phyloP scores from a whole-genome alignment of 495 filamentous ascomycete genomes.

The Geopyxis carbonaria region DNA sequence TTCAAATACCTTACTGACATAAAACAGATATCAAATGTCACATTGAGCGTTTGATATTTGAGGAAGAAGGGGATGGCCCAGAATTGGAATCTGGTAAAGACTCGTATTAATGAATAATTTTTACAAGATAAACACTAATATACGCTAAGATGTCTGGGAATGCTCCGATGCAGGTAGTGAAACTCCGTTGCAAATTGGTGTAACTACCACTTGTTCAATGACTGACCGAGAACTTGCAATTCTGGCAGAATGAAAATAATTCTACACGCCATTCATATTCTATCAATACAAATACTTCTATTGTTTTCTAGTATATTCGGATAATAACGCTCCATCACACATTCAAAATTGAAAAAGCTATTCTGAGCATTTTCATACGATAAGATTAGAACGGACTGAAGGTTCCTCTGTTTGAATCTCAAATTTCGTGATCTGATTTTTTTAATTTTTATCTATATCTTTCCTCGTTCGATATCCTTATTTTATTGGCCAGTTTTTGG shows the following conservation, averaged over 20 bases:
- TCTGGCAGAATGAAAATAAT: no score
- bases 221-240: no score
- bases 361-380: no score
- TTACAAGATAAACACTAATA: neutral
- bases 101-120: neutral
- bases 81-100: slow-evolving; percentile 23
- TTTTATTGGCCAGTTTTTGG: neutral
- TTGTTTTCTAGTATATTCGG: no score
- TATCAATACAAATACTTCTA: no score
- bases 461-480: neutral
- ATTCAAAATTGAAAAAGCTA: no score
- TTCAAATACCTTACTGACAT: neutral
- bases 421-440: slow-evolving; percentile 17
- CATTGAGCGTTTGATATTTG: slow-evolving; percentile 24
- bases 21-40: slow-evolving; percentile 11
- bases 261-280: no score
- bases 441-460: slow-evolving; percentile 1
- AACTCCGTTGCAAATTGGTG: no score
- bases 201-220: no score
- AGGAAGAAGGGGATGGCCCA: slow-evolving; percentile 22
- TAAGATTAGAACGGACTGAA: no score
- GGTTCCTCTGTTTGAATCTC: neutral
- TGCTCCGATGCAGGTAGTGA: slow-evolving; percentile 24
- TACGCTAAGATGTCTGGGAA: slow-evolving; percentile 21
- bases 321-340: no score